Evolutionary conservation across 495 filamentous ascomycete genomes (phyloP), one percentile per base, ranked within the genome.

Genomic region (Penicilliopsis zonata): DNA sequence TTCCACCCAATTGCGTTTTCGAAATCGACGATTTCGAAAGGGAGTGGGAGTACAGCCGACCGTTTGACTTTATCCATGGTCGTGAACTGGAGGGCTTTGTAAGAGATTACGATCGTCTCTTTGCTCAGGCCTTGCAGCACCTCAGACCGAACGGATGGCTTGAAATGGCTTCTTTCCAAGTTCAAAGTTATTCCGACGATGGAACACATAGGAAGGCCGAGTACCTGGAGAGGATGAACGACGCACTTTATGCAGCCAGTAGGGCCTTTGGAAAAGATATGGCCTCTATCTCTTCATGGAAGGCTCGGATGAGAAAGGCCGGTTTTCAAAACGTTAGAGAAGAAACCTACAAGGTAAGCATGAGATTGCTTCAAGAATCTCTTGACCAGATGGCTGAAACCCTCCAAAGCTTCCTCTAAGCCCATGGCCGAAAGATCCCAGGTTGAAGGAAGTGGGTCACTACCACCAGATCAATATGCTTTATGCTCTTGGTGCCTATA

Each of bases 111-210:
- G 39, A 41, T 38, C 32, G 33, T 3, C 40, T 52, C 5, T 42
- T 44, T 33, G 15, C 34, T n/a, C 43, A 40, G 35, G 30, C 42
- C 9, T 31, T 41, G n/a, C 14, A 28, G 9, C 51, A 59, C 33
- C 47, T 65, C 1, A 44, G 38, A 6, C 58, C 57, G 1, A 55
- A 55, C 5, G 61, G 61, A 3, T 67, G 49, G 46, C 39, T 59
- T 31, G 61, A 67, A 36, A 40, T 65, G 5, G 42, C 46, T 30
- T 59, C 65, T 20, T 53, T 46, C 25, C 52, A 52, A 13, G 43
- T 53, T 18, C 45, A 42, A 1, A 43, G 49, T 10, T 55, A 47
- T 9, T 41, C 56, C 32, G 61, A 67, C 27, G 47, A 46, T 1
- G 47, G 43, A 5, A 56, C 44, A 15, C 45, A 44, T 12, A 43